phyloP scores from a whole-genome alignment of 2,329 filamentous ascomycete genomes.

The Eurotiales sp. region DNA sequence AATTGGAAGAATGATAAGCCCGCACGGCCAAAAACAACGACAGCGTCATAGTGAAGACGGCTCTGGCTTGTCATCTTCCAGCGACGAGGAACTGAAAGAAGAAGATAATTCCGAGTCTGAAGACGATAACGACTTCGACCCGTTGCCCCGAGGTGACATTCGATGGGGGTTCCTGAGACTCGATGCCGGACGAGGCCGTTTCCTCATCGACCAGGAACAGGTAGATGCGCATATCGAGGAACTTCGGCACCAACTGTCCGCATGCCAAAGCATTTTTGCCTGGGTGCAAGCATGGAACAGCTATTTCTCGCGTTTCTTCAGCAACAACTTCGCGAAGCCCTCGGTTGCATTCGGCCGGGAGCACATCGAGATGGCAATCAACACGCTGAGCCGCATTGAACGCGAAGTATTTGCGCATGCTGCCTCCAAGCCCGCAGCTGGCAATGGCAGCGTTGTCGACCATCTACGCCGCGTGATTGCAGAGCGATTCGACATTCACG shows the following conservation, averaged over 20 bases:
- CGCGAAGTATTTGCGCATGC: slow-evolving; percentile 44
- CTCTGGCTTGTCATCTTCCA: slow-evolving; percentile 2
- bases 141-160: slow-evolving; percentile 52
- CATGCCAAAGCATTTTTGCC: slow-evolving; percentile 54
- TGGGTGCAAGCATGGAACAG: slow-evolving; percentile 61
- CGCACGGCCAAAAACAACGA: slow-evolving; percentile 2
- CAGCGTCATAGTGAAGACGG: neutral
- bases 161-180: slow-evolving; percentile 60
- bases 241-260: slow-evolving; percentile 55
- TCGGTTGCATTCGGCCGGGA: slow-evolving; percentile 53
- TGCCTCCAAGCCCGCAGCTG: neutral
- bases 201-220: slow-evolving; percentile 57
- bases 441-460: slow-evolving; percentile 47
- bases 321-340: slow-evolving; percentile 55
- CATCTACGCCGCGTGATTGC: slow-evolving; percentile 53
- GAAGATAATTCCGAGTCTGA: slow-evolving; percentile 7
- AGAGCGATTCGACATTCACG: slow-evolving; percentile 48
- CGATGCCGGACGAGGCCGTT: slow-evolving; percentile 50
- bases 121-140: slow-evolving; percentile 12
- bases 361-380: slow-evolving; percentile 55
- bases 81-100: neutral
- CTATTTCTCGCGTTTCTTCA: slow-evolving; percentile 56
- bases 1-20: slow-evolving; percentile 26
- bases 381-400: slow-evolving; percentile 52
- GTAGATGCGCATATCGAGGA: slow-evolving; percentile 60